Base-by-base conservation (phyloP, 2,329 filamentous ascomycete genomes). In the Plenodomus tracheiphilus region DNA sequence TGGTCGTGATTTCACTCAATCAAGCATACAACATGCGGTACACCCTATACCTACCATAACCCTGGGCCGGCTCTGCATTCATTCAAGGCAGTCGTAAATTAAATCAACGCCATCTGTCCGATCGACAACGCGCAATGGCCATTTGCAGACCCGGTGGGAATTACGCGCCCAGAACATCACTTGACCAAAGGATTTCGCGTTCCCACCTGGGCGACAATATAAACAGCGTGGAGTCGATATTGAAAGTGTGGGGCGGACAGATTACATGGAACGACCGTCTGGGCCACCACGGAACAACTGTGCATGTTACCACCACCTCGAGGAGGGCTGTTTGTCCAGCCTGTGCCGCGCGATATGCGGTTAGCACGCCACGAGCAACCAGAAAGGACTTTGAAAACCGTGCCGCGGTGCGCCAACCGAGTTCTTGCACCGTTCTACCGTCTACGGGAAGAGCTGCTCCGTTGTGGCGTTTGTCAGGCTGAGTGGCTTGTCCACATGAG, bases 181-280 rank as follows among this genome's bases (percentile, higher is more conserved):
- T 54, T 54, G 57, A 58, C 44, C 51, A 53, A 17, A 46, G 41
- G 38, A 47, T 20, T 39, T 47, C 43, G 43, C 5, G 43, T 48
- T 42, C 38, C 30, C 47, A 40, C 47, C 50, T 46, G 49, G 47
- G 20, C 20, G 3, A 41, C 49, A 61, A 55, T 57, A 37, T 60
- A 53, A 37, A 25, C 40, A 51, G 56, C 56, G 55, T 63, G 62
- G 59, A 53, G 48, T 25, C 41, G 28, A 54, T 54, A 56, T 53
- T 43, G 47, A 47, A 37, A 54, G 41, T 59, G 56, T 60, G 60
- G 61, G 59, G 61, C 16, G 39, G 49, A 40, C 49, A 58, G 35
- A 62, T 54, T 58, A 53, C 46, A 41, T 51, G 32, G 43, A n/a
- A 41, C 46, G 40, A 47, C 35, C 45, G n/a, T 35, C 39, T 40